Conservation (phyloP, 371 early-diverging fungal species). For the Coemansia sp. region DNA sequence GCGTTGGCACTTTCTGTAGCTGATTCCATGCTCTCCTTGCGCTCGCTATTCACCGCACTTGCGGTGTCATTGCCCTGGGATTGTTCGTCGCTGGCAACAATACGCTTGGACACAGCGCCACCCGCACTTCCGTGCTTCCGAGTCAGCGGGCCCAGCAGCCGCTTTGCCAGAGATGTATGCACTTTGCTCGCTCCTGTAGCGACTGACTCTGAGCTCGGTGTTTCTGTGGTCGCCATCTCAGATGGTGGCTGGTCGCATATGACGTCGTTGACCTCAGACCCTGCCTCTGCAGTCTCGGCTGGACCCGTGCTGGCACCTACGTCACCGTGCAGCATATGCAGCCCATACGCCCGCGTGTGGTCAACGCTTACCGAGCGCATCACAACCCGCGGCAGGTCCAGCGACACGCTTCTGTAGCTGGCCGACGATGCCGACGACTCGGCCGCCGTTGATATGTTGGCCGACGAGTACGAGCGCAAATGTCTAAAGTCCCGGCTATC, state of each 20-base stretch:
- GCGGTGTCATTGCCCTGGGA: not conserved
- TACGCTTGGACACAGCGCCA: not conserved
- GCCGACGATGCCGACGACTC: conserved; percentile 12
- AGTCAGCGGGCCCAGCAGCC: conserved; percentile 27
- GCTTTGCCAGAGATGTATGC: conserved; percentile 20
- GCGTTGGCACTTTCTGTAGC: not conserved
- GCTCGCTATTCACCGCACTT: not conserved
- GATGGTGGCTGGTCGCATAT: not conserved
- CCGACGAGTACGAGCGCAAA: conserved; percentile 15
- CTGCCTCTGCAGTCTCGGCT: not conserved
- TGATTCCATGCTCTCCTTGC: not conserved
- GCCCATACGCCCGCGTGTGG: conserved; percentile 29
- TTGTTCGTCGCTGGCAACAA: not conserved
- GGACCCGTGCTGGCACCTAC: not conserved
- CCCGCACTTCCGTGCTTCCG: conserved; percentile 5
- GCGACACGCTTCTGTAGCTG: conserved; percentile 3
- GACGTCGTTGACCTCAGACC: not conserved
- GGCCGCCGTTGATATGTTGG: conserved; percentile 23
- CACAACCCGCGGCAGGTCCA: conserved; percentile 12
- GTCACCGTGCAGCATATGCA: conserved; percentile 14
- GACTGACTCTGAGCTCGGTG: too few relatives aligned
- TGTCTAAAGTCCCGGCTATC: not conserved
- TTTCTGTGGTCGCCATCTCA: too few relatives aligned
- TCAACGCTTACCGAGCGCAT: conserved; percentile 48
- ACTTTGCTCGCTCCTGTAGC: not conserved